Base-by-base conservation (phyloP, 768 basidiomycete species). In the Pleurotus pulmonarius region DNA sequence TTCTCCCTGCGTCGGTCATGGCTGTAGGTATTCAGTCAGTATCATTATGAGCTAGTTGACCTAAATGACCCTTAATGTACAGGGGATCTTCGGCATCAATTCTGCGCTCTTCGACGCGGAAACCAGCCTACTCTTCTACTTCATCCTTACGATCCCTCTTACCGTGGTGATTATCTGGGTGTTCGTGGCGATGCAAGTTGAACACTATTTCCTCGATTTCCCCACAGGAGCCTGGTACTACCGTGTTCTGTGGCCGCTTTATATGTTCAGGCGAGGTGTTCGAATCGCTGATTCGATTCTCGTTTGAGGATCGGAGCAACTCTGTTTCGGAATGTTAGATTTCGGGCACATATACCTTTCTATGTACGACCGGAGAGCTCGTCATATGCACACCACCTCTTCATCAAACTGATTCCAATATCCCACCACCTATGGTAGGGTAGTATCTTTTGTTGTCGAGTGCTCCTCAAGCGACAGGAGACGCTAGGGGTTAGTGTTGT, bases 1-100 rank as follows among this genome's bases (percentile, higher is more conserved):
- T 85, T 65, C 68, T 86, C 7, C 84, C 85, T 0, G 77, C 81
- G 3, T 76, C 76, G 9, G 80, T 86, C 47, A 67, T 72, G 39
- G 75, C 75, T 8, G 76, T 77, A 61, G 55, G 71, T 66, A 9
- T 12, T 15, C 24, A 11, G 5, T 6, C 46, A 16, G 3, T 20
- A 20, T 20, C 20, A 20, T 20, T 20, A 20, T 20, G 20, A 20
- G n/a, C 39, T 39, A 26, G 39, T 38, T 38, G 47, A 49, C 20
- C 47, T 13, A 11, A 20, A 22, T 24, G 47, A 26, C 24, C n/a
- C 11, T 49, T 26, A 4, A 15, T 29, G 6, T 29, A 34, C 49
- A 51, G 49, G 49, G 49, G 34, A 51, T 51, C 39, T 51, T 51
- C 39, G 49, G 49, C 13, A 51, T 51, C 9, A 51, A 51, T 37